Conservation (phyloP, 2,329 filamentous ascomycete species). For the Tolypocladium ovalisporum region DNA sequence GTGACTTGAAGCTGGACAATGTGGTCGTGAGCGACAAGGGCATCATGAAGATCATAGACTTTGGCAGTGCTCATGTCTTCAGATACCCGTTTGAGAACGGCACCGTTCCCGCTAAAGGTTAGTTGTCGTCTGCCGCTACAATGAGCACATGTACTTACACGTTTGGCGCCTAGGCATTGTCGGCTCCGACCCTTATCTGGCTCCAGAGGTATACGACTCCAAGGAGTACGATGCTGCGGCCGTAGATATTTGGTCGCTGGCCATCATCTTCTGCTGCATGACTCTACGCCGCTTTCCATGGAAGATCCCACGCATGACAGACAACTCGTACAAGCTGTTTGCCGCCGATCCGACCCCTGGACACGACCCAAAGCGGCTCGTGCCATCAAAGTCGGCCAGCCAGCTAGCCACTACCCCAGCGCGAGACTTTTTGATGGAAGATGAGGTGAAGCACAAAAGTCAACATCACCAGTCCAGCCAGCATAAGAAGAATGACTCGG, state of each 20-base stretch:
- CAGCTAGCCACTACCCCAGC: constrained; percentile 27
- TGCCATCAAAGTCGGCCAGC: constrained; percentile 33
- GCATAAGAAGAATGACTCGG: constrained; percentile 1
- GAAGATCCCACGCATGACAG: constrained; percentile 85
- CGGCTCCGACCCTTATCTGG: constrained; percentile 86
- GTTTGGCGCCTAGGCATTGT: constrained; percentile 41
- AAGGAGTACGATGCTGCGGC: constrained; percentile 89
- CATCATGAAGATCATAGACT: constrained; percentile 99
- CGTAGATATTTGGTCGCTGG: constrained; percentile 94
- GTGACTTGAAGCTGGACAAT: constrained; percentile 94
- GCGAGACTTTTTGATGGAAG: constrained; percentile 27
- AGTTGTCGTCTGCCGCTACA: background rate
- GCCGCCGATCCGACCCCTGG: constrained; percentile 74
- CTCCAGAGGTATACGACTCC: constrained; percentile 91
- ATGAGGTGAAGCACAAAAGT: constrained; percentile 16
- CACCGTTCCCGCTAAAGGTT: constrained; percentile 26
- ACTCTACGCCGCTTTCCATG: constrained; percentile 88
- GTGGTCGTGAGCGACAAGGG: constrained; percentile 93
- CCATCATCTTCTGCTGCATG: constrained; percentile 99
- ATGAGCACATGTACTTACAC: background rate
- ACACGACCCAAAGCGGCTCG: constrained; percentile 43
- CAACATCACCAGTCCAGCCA: constrained; percentile 4
- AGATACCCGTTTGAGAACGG: constrained; percentile 90
- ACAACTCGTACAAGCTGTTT: constrained; percentile 93
- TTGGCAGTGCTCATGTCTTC: constrained; percentile 94